phyloP scores from a whole-genome alignment of 768 basidiomycete species.

The Roridomyces roridus region DNA sequence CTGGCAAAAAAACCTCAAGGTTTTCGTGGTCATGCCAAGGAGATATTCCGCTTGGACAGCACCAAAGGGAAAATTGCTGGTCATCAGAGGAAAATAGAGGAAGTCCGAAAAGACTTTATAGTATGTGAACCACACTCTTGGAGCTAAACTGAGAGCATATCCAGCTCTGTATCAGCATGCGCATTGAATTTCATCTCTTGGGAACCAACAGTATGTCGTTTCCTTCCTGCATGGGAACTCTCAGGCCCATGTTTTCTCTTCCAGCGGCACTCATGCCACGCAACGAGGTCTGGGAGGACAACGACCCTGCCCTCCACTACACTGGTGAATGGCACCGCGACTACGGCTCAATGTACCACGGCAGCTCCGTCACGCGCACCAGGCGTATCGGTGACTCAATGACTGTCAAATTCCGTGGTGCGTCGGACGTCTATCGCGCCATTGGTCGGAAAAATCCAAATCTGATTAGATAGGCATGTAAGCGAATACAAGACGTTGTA shows the following conservation, averaged over 20 bases:
- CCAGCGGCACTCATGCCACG: neutral
- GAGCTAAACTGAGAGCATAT: too few relatives aligned
- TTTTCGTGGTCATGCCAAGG: neutral
- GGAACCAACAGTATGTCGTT: too few relatives aligned
- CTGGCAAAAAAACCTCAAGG: neutral
- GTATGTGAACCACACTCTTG: too few relatives aligned
- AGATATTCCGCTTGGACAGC: neutral
- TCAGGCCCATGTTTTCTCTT: too few relatives aligned
- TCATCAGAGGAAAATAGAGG: neutral
- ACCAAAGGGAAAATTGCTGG: neutral
- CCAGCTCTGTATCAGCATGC: too few relatives aligned
- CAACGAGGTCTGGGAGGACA: conserved; percentile 11
- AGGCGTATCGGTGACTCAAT: conserved; percentile 11
- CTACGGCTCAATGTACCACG: conserved; percentile 14
- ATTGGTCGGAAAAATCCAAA: too few relatives aligned
- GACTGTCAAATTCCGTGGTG: conserved; percentile 9
- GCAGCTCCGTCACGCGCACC: conserved; percentile 10
- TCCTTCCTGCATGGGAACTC: too few relatives aligned
- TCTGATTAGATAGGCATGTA: too few relatives aligned
- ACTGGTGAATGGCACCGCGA: conserved; percentile 1
- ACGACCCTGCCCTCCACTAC: conserved; percentile 2
- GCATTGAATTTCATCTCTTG: too few relatives aligned
- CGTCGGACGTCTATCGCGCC: neutral
- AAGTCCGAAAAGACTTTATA: neutral
- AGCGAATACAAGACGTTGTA: too few relatives aligned